phyloP scores from a whole-genome alignment of 2,329 filamentous ascomycete genomes.

The Penicillium sp. region DNA sequence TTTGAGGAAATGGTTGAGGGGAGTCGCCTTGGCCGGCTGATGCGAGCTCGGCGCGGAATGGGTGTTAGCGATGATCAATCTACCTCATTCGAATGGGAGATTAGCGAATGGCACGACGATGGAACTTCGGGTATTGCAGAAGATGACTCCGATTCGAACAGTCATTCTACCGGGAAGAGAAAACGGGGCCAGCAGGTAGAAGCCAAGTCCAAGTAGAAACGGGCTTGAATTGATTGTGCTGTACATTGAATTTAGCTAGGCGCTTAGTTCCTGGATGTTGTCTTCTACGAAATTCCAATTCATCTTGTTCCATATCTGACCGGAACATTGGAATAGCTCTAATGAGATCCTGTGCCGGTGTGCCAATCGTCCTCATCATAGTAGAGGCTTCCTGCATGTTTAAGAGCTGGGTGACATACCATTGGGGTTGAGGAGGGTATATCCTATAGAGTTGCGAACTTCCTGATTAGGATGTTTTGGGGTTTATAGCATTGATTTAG shows the following conservation, averaged over 20 bases:
- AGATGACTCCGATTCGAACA: constrained; percentile 18
- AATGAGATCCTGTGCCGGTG: not conserved
- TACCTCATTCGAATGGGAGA: constrained; percentile 72
- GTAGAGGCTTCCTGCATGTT: no score
- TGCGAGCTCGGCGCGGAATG: constrained; percentile 54
- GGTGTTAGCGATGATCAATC: constrained; percentile 59
- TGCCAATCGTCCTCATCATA: no score
- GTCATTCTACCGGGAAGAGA: constrained; percentile 27
- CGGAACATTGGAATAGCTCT: not conserved
- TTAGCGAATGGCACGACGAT: constrained; percentile 64
- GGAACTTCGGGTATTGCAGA: constrained; percentile 26
- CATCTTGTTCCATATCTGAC: not conserved
- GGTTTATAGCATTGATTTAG: no score
- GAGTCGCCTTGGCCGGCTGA: constrained; percentile 64
- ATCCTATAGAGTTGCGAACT: no score
- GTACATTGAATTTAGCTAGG: not conserved
- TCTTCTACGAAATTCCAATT: not conserved
- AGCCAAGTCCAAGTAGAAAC: constrained; percentile 12
- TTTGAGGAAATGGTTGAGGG: constrained; percentile 77
- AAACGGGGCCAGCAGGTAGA: constrained; percentile 26
- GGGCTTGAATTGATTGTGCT: constrained; percentile 2
- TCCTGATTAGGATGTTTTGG: no score
- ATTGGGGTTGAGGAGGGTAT: no score
- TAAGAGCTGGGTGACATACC: no score
- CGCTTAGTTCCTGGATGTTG: not conserved